Base-by-base conservation (phyloP, 306 rosid species). In the Quercus mongolica region DNA sequence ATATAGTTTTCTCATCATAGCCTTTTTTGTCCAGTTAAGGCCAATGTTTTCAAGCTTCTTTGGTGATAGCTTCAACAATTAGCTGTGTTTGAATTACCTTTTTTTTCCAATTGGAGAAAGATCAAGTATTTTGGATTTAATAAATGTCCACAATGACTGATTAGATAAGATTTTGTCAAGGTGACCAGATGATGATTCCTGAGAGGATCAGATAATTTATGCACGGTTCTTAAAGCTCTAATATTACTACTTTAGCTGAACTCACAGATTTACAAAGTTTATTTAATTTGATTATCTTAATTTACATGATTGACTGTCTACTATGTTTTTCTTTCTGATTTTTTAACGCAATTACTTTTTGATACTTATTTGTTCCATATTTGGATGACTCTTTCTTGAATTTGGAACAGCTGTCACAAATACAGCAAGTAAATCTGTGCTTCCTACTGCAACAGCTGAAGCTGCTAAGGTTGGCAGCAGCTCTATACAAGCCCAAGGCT, bases 321-420 rank as follows among this genome's bases (percentile, higher is more conserved):
- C 11, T 1, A 30, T 64, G 6, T 15, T 64, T 68, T 68, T 21
- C 15, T 4, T 67, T 33, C 46, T 11, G 11, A 35, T 7, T 2
- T 65, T 14, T 17, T 31, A 6, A 31, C 1, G 6, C 41, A 30
- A 65, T 65, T 65, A 18, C 20, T 7, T 35, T 68, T 68, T 68
- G 15, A 3, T 33, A 19, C 52, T n/a, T 68, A 15, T 68, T 68
- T 33, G 76, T 76, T 61, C 17, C 83, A 81, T 12, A 73, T 73
- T 52, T 78, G 78, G 73, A 71, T 74, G 52, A 73, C 76, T 74
- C 5, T 56, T 19, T 19, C 78, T 65, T 67, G 69, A 30, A 80
- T 62, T 61, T 70, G 59, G 69, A 76, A 83, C 85, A 91, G 91
- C 65, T 59, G 79, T 83, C 79, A 80, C 86, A 69, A 90, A 76